Base-by-base conservation (phyloP, 192 early-diverging fungal genomes). In the Pilobolus umbonatus region DNA sequence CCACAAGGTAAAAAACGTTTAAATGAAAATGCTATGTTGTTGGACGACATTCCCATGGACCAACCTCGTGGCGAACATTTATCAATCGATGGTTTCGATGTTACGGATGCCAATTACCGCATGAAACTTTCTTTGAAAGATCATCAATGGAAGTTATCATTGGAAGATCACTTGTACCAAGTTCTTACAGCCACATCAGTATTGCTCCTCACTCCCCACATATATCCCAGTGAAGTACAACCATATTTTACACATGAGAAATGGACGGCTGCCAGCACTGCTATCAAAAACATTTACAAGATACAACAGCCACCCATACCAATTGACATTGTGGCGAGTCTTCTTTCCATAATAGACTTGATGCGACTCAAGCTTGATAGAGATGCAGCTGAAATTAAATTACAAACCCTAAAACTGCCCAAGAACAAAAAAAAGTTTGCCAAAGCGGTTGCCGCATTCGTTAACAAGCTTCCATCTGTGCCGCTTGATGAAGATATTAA, bases 401-500 rank as follows among this genome's bases (percentile, higher is more conserved):
- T 45, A 17, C 44, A 17, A 45, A n/a, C 44, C n/a, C 44, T 45
- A 22, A 15, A 45, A 45, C 44, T 45, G 44, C 44, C 44, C 7
- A 45, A 45, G 44, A 45, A 45, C 22, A n/a, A 45, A 45, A 45
- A 45, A 45, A 45, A 45, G 22, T 19, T 19, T 45, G 44, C 44
- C 44, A 45, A 45, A 45, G 44, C 17, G 44, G 44, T 45, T 45
- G 44, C 44, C n/a, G 44, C 44, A 45, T 45, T 15, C 44, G 22
- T 45, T 15, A 45, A 49, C 34, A 54, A 54, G 34, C 38, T 54
- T 24, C 52, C 52, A 24, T 24, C 32, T 54, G 52, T 39, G 52
- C 35, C 52, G 25, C 34, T 54, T 54, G 52, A 15, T 36, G 52
- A 54, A 22, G 44, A 45, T n/a, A 12, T 45, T 19, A 45, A 45